Percentiles rank a stretch among this genome's conserved stretches.
Conservation (phyloP, 495 filamentous ascomycete genomes). For the Talaromyces adpressus region DNA sequence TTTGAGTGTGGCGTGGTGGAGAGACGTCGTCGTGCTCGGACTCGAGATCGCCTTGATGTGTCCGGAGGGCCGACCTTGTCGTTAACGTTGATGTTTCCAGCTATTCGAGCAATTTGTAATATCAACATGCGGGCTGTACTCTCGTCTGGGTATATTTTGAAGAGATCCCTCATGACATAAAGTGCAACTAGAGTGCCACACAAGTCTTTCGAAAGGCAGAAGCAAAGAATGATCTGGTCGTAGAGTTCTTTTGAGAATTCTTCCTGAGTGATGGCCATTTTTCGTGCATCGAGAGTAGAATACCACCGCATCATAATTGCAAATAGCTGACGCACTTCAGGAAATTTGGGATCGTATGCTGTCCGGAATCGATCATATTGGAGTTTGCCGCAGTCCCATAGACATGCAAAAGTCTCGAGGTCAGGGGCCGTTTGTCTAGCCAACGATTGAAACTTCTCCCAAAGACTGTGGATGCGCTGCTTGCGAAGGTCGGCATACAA, state of each 20-base stretch:
- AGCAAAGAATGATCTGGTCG: slow-evolving; percentile 49
- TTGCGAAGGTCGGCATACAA: slow-evolving; percentile 52
- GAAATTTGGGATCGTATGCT: slow-evolving; percentile 28
- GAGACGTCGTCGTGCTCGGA: slow-evolving; percentile 35
- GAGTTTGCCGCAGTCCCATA: slow-evolving; percentile 55
- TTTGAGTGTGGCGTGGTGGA: slow-evolving; percentile 36
- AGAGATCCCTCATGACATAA: slow-evolving; percentile 44
- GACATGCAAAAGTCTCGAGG: slow-evolving; percentile 59
- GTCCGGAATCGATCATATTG: slow-evolving; percentile 40
- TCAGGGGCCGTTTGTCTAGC: slow-evolving; percentile 48
- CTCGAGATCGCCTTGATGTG: not conserved
- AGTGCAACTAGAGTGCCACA: slow-evolving; percentile 55
- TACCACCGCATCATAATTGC: slow-evolving; percentile 53
- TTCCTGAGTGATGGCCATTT: slow-evolving; percentile 16
- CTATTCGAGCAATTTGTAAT: slow-evolving; percentile 42
- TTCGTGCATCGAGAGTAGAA: slow-evolving; percentile 22
- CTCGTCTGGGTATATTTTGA: slow-evolving; percentile 46
- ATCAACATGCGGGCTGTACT: slow-evolving; percentile 44
- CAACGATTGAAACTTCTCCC: slow-evolving; percentile 47
- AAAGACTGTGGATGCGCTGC: slow-evolving; percentile 43
- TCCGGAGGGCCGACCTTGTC: not conserved
- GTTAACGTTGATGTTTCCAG: slow-evolving; percentile 23
- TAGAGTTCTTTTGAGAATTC: slow-evolving; percentile 47
- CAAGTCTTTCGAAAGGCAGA: slow-evolving; percentile 47
- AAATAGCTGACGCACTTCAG: slow-evolving; percentile 49